Base-by-base conservation (phyloP, 768 basidiomycete genomes). In the Scleroderma bovista region DNA sequence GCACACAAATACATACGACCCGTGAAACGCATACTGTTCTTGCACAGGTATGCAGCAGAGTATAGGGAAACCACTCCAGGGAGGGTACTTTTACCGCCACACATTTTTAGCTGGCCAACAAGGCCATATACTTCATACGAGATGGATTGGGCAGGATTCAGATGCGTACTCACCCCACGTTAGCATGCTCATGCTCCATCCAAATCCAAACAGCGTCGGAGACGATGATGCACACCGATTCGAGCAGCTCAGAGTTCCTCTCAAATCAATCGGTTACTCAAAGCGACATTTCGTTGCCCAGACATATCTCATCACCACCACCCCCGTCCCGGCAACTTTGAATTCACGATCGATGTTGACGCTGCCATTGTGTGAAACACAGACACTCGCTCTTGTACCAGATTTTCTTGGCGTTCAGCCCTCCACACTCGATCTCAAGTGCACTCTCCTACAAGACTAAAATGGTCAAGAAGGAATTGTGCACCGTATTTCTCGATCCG, bases 91-190 rank as follows among this genome's bases (percentile, higher is more conserved):
- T 73, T 84, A 2, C 79, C 84, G 31, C 95, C 95, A 2, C 95
- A 99, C 61, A 83, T 98, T 38, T 98, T 65, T 86, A 93, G 60
- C 75, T 92, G 42, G 89, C 91, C 6, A 86, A 92, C 59, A 87
- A 89, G 69, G 84, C 91, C n/a, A n/a, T n/a, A 5, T 97, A 94
- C 69, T 97, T 66, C 92, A 97, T 68, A 95, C 97, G 93, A 76
- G 84, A 44, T 75, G 95, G 57, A 99, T 95, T 0, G 78, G 82
- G 1, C 91, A 95, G 73, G 95, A 99, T 76, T 97, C 56, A 89
- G 74, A 93, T 94, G 66, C 56, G 84, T 69, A 9, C 3, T 26
- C 20, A n/a, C 12, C 4, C 2, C 11, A 5, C 31, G 17, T 6
- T 7, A 23, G 51, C n/a, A n/a, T 48, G 41, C 39, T 7, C 31